phyloP scores from a whole-genome alignment of 2,329 filamentous ascomycete genomes.

The Sclerotinia trifoliorum region DNA sequence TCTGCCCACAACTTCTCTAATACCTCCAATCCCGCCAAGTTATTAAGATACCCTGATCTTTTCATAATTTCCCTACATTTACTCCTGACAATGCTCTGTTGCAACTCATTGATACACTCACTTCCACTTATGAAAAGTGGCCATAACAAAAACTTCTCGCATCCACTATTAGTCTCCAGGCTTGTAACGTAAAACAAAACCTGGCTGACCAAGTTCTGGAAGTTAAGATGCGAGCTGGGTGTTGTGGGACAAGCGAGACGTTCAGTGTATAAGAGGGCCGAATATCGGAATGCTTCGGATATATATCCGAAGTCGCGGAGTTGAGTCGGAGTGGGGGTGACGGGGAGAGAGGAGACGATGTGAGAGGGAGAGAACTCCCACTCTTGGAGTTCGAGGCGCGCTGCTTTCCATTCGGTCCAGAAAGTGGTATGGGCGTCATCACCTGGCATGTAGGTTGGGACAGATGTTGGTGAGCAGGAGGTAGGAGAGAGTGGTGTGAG shows the following conservation, averaged over 20 bases:
- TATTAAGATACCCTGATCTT: constrained; percentile 91
- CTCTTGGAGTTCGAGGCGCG: constrained; percentile 70
- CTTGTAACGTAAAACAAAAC: constrained; percentile 81
- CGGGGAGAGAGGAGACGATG: constrained; percentile 51
- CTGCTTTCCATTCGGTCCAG: constrained; percentile 83
- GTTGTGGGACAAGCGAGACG: constrained; percentile 75
- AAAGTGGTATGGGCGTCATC: constrained; percentile 66
- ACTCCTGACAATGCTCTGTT: constrained; percentile 74
- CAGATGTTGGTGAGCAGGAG: constrained; percentile 34
- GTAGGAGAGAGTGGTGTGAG: constrained; percentile 38
- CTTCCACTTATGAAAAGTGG: constrained; percentile 87
- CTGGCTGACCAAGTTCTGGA: constrained; percentile 79
- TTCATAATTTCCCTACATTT: constrained; percentile 84
- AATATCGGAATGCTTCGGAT: constrained; percentile 86
- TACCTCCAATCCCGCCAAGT: constrained; percentile 79
- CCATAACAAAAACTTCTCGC: constrained; percentile 90
- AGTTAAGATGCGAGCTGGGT: constrained; percentile 70
- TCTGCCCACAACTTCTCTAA: constrained; percentile 76
- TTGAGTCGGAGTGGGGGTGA: constrained; percentile 56
- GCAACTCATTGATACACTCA: constrained; percentile 78
- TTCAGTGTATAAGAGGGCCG: constrained; percentile 85
- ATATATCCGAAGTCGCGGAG: constrained; percentile 75
- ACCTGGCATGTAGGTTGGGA: constrained; percentile 30
- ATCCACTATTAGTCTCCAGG: constrained; percentile 67
- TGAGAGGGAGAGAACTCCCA: constrained; percentile 71